Conservation (phyloP, 148 eudicot genomes). For the Euryodendron excelsum region DNA sequence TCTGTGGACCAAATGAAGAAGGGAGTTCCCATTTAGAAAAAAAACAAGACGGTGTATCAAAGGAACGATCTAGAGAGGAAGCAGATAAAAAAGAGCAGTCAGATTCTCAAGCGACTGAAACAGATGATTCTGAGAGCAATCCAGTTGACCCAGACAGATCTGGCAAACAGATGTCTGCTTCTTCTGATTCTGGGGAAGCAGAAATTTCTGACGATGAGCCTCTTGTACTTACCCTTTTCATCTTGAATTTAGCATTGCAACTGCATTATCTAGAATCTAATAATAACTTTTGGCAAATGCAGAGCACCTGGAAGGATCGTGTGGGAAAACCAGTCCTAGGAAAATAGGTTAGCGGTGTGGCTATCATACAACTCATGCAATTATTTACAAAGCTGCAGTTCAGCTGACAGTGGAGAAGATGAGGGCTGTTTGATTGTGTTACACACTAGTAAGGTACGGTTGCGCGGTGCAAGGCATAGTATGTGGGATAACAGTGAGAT, state of each 20-base stretch:
- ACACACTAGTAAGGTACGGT: constrained; percentile 1
- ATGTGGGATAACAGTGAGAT: background rate
- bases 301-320: constrained; percentile 68
- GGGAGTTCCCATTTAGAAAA: constrained; percentile 25
- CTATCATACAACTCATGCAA: background rate
- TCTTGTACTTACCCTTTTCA: constrained; percentile 48
- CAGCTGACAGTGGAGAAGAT: constrained; percentile 11
- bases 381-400: background rate
- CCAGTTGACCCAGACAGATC: constrained; percentile 18
- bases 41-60: constrained; percentile 17
- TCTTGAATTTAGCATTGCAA: background rate
- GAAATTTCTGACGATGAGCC: constrained; percentile 77
- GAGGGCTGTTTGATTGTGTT: constrained; percentile 2
- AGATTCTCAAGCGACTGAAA: constrained; percentile 29
- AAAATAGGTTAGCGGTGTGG: constrained; percentile 24
- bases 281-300: constrained; percentile 23
- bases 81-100: constrained; percentile 22
- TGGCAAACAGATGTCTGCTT: constrained; percentile 15
- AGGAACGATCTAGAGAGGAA: constrained; percentile 26
- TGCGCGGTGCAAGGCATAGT: background rate
- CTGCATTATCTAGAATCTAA: constrained; percentile 10
- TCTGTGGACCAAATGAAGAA: constrained; percentile 22
- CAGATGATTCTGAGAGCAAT: constrained; percentile 31
- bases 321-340: constrained; percentile 40
- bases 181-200: constrained; percentile 34